Conservation (phyloP, 345 rosid genomes). For the Melastoma malabathricum region DNA sequence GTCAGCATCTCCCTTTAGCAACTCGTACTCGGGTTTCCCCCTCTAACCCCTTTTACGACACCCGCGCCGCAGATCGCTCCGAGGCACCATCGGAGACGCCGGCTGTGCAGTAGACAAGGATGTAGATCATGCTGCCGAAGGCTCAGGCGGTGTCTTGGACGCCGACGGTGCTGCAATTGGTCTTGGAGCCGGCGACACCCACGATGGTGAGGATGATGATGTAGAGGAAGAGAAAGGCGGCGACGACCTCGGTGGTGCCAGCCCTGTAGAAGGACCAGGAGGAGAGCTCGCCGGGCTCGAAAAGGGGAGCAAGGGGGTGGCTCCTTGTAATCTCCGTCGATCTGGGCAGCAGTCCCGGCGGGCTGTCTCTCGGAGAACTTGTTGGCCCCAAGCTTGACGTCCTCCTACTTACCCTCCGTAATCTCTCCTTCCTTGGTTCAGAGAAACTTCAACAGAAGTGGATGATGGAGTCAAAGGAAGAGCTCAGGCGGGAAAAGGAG, state of each 20-base stretch:
- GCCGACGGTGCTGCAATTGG: slow-evolving; percentile 8
- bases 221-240: no score
- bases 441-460: no score
- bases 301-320: slow-evolving; percentile 17
- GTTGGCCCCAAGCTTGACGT: slow-evolving; percentile 16
- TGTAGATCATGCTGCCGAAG: slow-evolving; percentile 16
- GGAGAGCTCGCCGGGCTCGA: slow-evolving; percentile 16
- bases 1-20: slow-evolving; percentile 14
- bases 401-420: slow-evolving; percentile 16
- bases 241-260: no score
- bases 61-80: slow-evolving; percentile 21
- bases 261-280: no score
- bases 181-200: slow-evolving; percentile 10
- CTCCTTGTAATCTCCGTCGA: slow-evolving; percentile 16
- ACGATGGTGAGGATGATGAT: slow-evolving; percentile 17
- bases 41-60: slow-evolving; percentile 19
- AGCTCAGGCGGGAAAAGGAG: no score
- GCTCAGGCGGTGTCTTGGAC: slow-evolving; percentile 16
- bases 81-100: slow-evolving; percentile 20
- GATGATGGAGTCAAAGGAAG: no score
- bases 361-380: slow-evolving; percentile 16
- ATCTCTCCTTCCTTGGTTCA: no score
- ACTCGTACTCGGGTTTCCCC: slow-evolving; percentile 9
- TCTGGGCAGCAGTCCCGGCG: slow-evolving; percentile 12
- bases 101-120: slow-evolving; percentile 17